Base-by-base conservation (phyloP, 371 early-diverging fungal species). In the Haplosporangium sp. region DNA sequence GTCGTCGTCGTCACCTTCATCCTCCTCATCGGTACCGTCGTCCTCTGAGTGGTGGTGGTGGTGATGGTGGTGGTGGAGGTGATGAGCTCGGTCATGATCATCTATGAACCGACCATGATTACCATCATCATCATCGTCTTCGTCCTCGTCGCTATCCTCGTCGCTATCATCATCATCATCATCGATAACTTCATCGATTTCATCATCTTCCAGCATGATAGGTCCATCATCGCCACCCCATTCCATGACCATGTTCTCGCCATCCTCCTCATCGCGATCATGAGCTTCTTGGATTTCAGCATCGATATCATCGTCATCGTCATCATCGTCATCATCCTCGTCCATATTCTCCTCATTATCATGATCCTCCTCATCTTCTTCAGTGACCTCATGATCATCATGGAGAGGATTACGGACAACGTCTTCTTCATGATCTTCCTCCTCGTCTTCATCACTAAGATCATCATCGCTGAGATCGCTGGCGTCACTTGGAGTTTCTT, bases 401-500 rank as follows among this genome's bases (percentile, higher is more conserved):
- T 91, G 92, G 78, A 92, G 88, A 4, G 89, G 88, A 39, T 85
- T 81, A 2, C 86, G 88, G 17, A 89, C 84, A 0, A 89, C 84
- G 61, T 92, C 91, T 79, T 94, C 88, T 27, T 86, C 83, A 53
- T 86, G 88, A 39, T 86, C 88, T 47, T 87, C 86, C n/a, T 86
- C 89, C 1, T 88, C 91, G 38, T 84, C 89, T 3, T 88, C 90
- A 13, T 91, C 93, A 3, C 85, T 88, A 7, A 89, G 91, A 11
- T 90, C 92, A 11, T 87, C 89, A 71, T 89, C 88, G 63, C 85
- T 86, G 77, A 88, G 79, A 67, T 91, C 92, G 17, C 90, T 91
- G 34, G 92, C 77, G 74, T 94, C 94, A 68, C 93, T 93, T 44
- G 85, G 90, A 8, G 90, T 88, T 15, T 91, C 91, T 63, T 92